These are phyloP conservation scores for Penicillium pulvis DNA, from an alignment of 495 filamentous ascomycete genomes.

Conservation along the genomic window DNA sequence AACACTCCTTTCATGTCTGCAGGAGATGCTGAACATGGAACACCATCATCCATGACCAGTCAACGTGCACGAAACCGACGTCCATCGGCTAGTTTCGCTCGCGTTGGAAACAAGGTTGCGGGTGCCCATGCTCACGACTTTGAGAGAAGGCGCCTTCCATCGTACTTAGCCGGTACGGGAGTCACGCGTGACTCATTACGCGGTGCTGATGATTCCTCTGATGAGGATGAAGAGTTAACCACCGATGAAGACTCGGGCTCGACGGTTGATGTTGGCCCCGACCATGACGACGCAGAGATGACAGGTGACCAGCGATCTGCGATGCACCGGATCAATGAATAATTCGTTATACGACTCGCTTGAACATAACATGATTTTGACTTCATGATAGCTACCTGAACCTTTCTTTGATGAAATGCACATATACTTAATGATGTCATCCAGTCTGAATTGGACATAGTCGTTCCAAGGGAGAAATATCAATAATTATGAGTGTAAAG, in stretches of 20 bases:
- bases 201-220: constrained; percentile 34
- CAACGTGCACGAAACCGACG: constrained; percentile 29
- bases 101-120: constrained; percentile 64
- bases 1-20: constrained; percentile 25
- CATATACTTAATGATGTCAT: constrained; percentile 3
- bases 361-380: constrained; percentile 3
- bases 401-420: constrained; percentile 13
- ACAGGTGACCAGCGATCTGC: neutral
- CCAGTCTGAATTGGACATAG: neutral
- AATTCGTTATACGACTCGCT: neutral
- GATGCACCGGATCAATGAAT: constrained; percentile 21
- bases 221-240: constrained; percentile 20
- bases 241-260: constrained; percentile 26
- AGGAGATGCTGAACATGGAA: constrained; percentile 36
- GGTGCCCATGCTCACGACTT: constrained; percentile 87
- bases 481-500: too few species aligned
- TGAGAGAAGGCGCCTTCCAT: constrained; percentile 65
- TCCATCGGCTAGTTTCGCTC: constrained; percentile 36
- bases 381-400: constrained; percentile 6
- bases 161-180: constrained; percentile 31
- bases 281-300: constrained; percentile 9
- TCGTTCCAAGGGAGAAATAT: neutral
- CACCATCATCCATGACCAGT: constrained; percentile 27
- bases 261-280: constrained; percentile 1
- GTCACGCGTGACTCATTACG: constrained; percentile 21